Evolutionary conservation across 2,329 filamentous ascomycete species (phyloP).

Genomic region (Trichophyton mentagrophytes): DNA sequence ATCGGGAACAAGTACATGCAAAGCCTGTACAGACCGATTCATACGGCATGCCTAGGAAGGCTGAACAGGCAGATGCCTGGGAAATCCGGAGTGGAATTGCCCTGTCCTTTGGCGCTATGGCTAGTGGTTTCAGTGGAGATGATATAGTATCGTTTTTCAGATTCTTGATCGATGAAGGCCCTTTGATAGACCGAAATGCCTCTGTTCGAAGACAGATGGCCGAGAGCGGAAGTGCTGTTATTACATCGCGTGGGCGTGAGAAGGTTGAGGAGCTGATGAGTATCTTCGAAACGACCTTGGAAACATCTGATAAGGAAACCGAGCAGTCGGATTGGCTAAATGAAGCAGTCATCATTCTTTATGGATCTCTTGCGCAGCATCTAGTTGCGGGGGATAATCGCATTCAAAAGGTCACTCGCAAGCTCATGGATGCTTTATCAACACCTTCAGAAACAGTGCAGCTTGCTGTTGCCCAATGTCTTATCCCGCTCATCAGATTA

Average conservation of each 20-base stretch:
- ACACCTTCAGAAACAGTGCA: conserved; percentile 95
- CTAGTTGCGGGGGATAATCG: conserved; percentile 73
- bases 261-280: conserved; percentile 85
- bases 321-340: conserved; percentile 80
- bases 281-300: conserved; percentile 78
- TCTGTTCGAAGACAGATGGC: conserved; percentile 81
- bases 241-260: conserved; percentile 65
- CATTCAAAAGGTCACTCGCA: conserved; percentile 74
- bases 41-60: conserved; percentile 87
- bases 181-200: conserved; percentile 68
- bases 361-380: conserved; percentile 84
- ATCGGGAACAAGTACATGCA: conserved; percentile 68
- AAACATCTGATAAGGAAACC: conserved; percentile 67
- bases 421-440: conserved; percentile 72
- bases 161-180: conserved; percentile 75
- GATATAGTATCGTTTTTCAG: conserved; percentile 66
- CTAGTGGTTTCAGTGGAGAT: conserved; percentile 52
- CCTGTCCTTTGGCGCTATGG: conserved; percentile 71
- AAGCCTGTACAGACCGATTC: conserved; percentile 74
- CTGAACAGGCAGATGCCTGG: conserved; percentile 80
- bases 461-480: conserved; percentile 85
- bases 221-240: conserved; percentile 70
- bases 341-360: conserved; percentile 94
- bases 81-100: conserved; percentile 82
- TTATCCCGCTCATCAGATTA: conserved; percentile 78